These are phyloP conservation scores for Butyriboletus loyo DNA, from an alignment of 768 basidiomycete species.

Conservation along the genomic window DNA sequence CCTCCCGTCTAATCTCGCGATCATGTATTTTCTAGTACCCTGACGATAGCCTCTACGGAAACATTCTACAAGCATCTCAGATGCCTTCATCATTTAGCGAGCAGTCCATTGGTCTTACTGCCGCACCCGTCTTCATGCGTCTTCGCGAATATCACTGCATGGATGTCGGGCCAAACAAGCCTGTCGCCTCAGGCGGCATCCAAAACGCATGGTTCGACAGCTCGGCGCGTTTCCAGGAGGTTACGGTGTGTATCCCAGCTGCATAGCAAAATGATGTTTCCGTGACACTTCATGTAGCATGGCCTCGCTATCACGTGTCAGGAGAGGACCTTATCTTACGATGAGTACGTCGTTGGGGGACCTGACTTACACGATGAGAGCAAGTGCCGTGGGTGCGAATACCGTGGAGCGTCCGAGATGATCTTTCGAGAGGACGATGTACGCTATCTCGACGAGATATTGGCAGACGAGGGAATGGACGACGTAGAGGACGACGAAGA, in stretches of 20 bases:
- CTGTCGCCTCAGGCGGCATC: constrained; percentile 35
- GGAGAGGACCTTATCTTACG: constrained; percentile 35
- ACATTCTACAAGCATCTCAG: constrained; percentile 19
- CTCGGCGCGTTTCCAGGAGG: constrained; percentile 14
- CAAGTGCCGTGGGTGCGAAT: constrained; percentile 34
- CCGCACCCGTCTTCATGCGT: constrained; percentile 56
- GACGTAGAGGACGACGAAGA: constrained; percentile 30
- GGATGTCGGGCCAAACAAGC: constrained; percentile 36
- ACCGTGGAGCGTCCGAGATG: constrained; percentile 29
- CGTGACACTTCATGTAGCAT: constrained; percentile 11
- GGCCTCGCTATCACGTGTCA: constrained; percentile 22
- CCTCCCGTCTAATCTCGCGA: neutral
- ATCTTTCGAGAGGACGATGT: constrained; percentile 27
- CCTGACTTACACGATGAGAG: constrained; percentile 43
- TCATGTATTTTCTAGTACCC: constrained; percentile 12
- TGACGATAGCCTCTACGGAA: constrained; percentile 14
- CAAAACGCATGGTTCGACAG: constrained; percentile 41
- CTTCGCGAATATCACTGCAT: constrained; percentile 53
- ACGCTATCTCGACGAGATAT: constrained; percentile 18
- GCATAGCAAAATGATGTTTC: neutral
- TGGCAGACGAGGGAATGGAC: constrained; percentile 10
- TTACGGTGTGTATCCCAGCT: constrained; percentile 22
- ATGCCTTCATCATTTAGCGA: constrained; percentile 35
- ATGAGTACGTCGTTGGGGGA: constrained; percentile 37
- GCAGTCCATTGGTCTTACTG: constrained; percentile 33